Conservation (phyloP, 257 asterid genomes). For the Lantana camara region DNA sequence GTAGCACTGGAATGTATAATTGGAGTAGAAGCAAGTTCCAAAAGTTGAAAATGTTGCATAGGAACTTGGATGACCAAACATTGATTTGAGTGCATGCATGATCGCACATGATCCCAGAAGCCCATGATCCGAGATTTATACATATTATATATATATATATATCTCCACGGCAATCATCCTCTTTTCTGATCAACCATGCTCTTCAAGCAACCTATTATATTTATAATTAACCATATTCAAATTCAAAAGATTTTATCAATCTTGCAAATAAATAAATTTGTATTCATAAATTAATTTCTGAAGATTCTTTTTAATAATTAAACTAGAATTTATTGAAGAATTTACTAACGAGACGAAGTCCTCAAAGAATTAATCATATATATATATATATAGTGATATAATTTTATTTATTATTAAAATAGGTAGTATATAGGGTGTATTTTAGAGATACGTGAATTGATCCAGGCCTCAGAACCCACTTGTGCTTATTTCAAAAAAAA, state of each 20-base stretch:
- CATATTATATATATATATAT: neutral
- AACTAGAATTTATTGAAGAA: no score
- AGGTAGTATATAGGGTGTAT: neutral
- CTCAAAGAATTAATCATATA: no score
- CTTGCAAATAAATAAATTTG: no score
- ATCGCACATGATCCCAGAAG: constrained; percentile 42
- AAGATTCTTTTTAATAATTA: no score
- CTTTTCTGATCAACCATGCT: neutral
- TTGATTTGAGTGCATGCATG: constrained; percentile 22
- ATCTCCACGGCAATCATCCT: constrained; percentile 23
- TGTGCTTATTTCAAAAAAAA: no score
- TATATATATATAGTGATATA: neutral
- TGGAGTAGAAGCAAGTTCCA: neutral
- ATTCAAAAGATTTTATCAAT: no score
- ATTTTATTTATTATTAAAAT: neutral
- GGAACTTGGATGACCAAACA: constrained; percentile 25
- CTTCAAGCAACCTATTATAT: no score
- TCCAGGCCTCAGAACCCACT: neutral
- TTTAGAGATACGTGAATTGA: neutral
- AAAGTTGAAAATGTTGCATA: constrained; percentile 17
- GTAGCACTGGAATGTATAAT: neutral
- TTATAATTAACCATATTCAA: no score
- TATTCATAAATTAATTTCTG: no score
- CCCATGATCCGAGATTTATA: constrained; percentile 43
- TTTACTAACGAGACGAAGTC: no score